Conservation (phyloP, 2,329 filamentous ascomycete species). For the Westerdykella sp. region DNA sequence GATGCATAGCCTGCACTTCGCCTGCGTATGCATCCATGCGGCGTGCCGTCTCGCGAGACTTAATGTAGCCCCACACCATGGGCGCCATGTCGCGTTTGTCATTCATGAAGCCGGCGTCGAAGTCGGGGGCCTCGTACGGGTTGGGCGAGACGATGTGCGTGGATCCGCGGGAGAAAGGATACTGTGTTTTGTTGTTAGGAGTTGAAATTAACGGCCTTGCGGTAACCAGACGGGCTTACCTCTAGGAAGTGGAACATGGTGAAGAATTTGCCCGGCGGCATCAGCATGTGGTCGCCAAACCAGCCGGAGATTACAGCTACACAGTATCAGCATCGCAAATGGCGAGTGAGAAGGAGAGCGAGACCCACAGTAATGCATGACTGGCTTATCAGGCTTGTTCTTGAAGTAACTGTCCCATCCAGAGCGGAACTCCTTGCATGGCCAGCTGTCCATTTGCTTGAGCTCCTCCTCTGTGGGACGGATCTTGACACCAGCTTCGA, state of each 20-base stretch:
- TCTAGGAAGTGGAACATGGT: conserved; percentile 79
- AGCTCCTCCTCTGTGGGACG: conserved; percentile 64
- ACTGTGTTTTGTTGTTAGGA: conserved; percentile 23
- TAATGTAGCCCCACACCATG: conserved; percentile 76
- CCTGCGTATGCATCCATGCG: conserved; percentile 73
- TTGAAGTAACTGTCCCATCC: conserved; percentile 81
- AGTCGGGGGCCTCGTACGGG: conserved; percentile 69
- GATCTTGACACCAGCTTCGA: conserved; percentile 74
- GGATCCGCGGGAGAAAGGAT: conserved; percentile 66
- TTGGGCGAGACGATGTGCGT: conserved; percentile 66
- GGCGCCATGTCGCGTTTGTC: conserved; percentile 79
- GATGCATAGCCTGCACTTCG: conserved; percentile 59
- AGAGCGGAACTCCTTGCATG: conserved; percentile 64
- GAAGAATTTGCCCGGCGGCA: conserved; percentile 74
- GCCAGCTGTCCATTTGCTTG: conserved; percentile 63
- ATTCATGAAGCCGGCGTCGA: conserved; percentile 79
- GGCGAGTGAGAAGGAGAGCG: too few relatives aligned
- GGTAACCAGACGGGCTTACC: conserved; percentile 4
- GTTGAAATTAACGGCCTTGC: too few relatives aligned
- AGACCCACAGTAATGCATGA: conserved; percentile 65
- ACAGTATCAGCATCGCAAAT: conserved; percentile 17
- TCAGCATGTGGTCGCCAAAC: conserved; percentile 49
- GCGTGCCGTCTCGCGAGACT: conserved; percentile 71
- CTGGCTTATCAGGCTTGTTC: conserved; percentile 77
- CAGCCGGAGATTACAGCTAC: conserved; percentile 53